Evolutionary conservation across 1,284 basidiomycete species (phyloP).

Genomic region (Boletellus deceptivus): DNA sequence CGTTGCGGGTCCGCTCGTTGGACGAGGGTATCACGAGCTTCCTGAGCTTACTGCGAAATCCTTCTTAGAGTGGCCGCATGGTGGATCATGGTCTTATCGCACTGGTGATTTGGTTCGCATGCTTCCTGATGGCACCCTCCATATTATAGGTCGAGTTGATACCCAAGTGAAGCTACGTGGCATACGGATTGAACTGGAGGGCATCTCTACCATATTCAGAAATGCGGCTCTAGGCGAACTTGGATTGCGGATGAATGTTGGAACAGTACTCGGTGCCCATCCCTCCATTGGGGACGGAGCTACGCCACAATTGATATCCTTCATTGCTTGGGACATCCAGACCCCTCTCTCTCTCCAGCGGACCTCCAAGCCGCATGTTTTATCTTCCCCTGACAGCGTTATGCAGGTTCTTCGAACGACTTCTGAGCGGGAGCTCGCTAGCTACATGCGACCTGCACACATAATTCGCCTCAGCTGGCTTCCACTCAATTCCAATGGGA

Average conservation of each 20-base stretch:
- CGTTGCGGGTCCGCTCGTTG: constrained; percentile 51
- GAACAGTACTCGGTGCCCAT: constrained; percentile 47
- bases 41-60: constrained; percentile 46
- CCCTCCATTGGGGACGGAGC: constrained; percentile 42
- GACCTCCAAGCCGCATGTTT: constrained; percentile 33
- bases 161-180: constrained; percentile 55
- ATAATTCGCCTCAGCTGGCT: constrained; percentile 48
- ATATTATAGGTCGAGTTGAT: constrained; percentile 56
- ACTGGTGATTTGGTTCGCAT: constrained; percentile 55
- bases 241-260: constrained; percentile 38
- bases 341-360: constrained; percentile 39
- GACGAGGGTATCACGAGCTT: constrained; percentile 48
- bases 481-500: constrained; percentile 49
- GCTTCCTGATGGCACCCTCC: constrained; percentile 51
- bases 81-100: constrained; percentile 45
- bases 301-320: constrained; percentile 44
- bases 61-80: constrained; percentile 47
- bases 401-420: constrained; percentile 36
- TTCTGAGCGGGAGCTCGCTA: constrained; percentile 44
- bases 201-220: constrained; percentile 48
- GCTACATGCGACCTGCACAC: constrained; percentile 53
- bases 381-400: constrained; percentile 33
- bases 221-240: constrained; percentile 31
- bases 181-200: constrained; percentile 54
- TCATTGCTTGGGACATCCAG: constrained; percentile 40